Evolutionary conservation across 495 filamentous ascomycete genomes (phyloP), one percentile per base, ranked within the genome.

Genomic region (Aspergillus asperescens): DNA sequence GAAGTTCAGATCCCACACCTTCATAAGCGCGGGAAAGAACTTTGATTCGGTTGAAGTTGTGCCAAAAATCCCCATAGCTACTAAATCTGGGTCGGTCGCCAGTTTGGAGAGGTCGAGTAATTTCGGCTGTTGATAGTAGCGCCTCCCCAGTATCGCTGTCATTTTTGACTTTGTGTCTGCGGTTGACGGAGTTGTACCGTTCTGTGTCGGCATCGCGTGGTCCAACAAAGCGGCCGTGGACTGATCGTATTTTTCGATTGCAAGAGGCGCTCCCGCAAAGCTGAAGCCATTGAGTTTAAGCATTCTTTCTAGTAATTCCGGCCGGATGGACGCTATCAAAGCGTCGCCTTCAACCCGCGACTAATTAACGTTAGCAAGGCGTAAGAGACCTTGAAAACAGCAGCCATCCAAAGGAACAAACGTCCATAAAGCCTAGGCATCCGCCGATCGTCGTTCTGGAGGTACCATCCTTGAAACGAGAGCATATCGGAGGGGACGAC

Each of bases 1-100:
- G 70, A 93, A 93, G 23, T 82, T 74, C 58, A 79, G 69, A 27
- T 88, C 84, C 63, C 85, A 87, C 28, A 95, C 77, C 49, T 81
- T 82, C 85, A 96, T 90, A 25, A 96, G 73, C 3, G 85, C 91
- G 31, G 86, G 86, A 70, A 96, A 96, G 52, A 96, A 84, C 62
- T 96, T 97, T 41, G 84, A 81, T 23, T 86, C 82, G n/a, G 81
- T 84, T 2, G 82, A 80, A 23, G 74, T 77, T 39, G 72, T 77
- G 52, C 81, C 76, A 69, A 96, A 95, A 29, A 90, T 82, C 19
- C 89, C 88, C 73, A 88, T 83, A 19, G 78, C 72, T 28, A 75
- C 64, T 2, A 96, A 74, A 44, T 80, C 77, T 1, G 77, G 66
- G 59, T 97, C 92, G 28, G 73, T 68, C 23, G 76, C 83, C 7